A percentile compares a stretch with the other conserved stretches of the same genome.
phyloP scores from a whole-genome alignment of 257 asterid species.

The Solanum chmielewskii region DNA sequence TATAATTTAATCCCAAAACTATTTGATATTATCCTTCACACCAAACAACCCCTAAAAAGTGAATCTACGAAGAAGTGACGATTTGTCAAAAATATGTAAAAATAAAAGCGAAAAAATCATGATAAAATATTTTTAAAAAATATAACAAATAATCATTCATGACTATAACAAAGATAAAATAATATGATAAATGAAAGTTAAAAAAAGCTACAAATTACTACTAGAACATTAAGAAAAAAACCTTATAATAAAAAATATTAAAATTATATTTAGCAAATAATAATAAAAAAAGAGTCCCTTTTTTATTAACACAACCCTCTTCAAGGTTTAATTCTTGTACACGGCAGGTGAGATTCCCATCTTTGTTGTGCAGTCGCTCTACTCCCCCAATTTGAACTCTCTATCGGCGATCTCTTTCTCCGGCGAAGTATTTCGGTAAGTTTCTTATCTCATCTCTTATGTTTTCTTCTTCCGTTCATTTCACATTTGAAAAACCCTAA shows the following conservation, averaged over 20 bases:
- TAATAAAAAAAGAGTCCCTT: not conserved
- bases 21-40: too few relatives aligned
- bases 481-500: not conserved
- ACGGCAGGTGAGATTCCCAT: not conserved
- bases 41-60: too few relatives aligned
- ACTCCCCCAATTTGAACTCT: not conserved
- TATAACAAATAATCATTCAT: too few relatives aligned
- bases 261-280: not conserved
- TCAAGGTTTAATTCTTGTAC: not conserved
- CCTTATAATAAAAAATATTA: not conserved
- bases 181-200: not conserved
- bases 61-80: too few relatives aligned
- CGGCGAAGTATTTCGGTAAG: not conserved
- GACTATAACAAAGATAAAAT: not conserved
- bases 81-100: too few relatives aligned
- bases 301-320: not conserved
- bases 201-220: not conserved
- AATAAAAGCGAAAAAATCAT: too few relatives aligned
- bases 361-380: not conserved
- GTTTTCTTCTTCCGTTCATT: not conserved
- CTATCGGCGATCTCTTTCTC: not conserved
- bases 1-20: too few relatives aligned
- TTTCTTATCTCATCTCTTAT: not conserved
- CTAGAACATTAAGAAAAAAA: not conserved
- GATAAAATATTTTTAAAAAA: rapidly evolving